These are phyloP conservation scores for Fusarium stilboides DNA, from an alignment of 2,329 filamentous ascomycete genomes.

Conservation along the genomic window DNA sequence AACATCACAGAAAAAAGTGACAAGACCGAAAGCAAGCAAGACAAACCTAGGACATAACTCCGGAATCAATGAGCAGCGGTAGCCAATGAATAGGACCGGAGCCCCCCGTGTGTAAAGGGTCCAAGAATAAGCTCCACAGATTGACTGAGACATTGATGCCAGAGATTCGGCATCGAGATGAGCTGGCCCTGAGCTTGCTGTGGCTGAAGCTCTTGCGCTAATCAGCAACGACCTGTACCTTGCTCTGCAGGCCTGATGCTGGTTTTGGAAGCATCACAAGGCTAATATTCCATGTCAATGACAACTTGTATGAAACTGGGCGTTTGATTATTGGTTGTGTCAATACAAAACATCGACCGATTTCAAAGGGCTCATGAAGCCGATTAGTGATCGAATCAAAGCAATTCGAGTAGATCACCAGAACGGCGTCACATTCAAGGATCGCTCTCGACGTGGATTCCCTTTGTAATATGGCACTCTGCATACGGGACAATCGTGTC, in stretches of 20 bases:
- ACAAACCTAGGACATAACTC: slow-evolving; percentile 6
- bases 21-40: neutral
- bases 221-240: slow-evolving; percentile 3
- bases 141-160: slow-evolving; percentile 8
- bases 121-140: neutral
- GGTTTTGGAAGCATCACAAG: slow-evolving; percentile 17
- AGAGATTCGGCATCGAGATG: slow-evolving; percentile 20
- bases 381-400: slow-evolving; percentile 27
- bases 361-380: neutral
- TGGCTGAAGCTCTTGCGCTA: slow-evolving; percentile 15
- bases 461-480: slow-evolving; percentile 53
- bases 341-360: neutral
- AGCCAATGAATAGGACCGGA: slow-evolving; percentile 1
- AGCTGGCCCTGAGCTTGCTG: neutral
- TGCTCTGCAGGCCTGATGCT: slow-evolving; percentile 8
- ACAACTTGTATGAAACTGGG: slow-evolving; percentile 2
- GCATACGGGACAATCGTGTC: slow-evolving; percentile 59
- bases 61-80: neutral
- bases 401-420: slow-evolving; percentile 22
- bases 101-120: neutral
- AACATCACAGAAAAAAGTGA: neutral
- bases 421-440: slow-evolving; percentile 41
- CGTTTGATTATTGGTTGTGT: neutral
- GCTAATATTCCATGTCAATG: neutral
- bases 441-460: slow-evolving; percentile 20